These are phyloP conservation scores for Solanum clarkiae DNA, from an alignment of 257 asterid species.

Conservation along the genomic window DNA sequence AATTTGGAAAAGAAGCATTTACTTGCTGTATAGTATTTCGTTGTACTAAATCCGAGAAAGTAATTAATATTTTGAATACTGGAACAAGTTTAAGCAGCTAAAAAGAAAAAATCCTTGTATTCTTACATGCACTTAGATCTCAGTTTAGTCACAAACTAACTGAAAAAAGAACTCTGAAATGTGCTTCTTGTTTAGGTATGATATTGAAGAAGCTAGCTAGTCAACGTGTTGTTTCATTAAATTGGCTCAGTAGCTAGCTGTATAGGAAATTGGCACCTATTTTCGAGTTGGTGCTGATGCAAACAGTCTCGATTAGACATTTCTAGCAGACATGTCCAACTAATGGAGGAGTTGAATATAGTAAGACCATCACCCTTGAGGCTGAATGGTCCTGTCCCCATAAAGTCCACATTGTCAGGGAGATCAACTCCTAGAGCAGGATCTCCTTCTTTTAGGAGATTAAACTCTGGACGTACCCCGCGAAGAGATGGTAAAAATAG, in stretches of 20 bases:
- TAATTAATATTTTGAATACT: neutral
- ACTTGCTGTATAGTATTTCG: neutral
- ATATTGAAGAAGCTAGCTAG: neutral
- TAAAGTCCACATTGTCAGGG: constrained; percentile 62
- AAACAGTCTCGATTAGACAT: neutral
- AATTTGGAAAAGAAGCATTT: neutral
- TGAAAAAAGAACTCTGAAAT: neutral
- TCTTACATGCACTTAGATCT: neutral
- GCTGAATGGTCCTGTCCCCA: constrained; percentile 30
- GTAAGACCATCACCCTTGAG: constrained; percentile 55
- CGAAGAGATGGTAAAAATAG: constrained; percentile 40
- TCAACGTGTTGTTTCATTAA: neutral
- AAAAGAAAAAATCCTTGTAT: neutral
- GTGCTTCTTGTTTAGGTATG: neutral
- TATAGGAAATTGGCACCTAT: neutral
- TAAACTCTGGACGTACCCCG: constrained; percentile 53
- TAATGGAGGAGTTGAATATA: constrained; percentile 72
- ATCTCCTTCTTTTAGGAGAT: constrained; percentile 70
- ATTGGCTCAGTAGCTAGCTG: neutral
- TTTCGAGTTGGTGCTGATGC: neutral
- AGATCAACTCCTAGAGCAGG: constrained; percentile 76
- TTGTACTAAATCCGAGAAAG: neutral
- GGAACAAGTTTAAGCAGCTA: neutral
- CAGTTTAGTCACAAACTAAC: neutral
- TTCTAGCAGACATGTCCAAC: neutral